phyloP scores from a whole-genome alignment of 2,329 filamentous ascomycete genomes.

The Atkinsonella texensis region DNA sequence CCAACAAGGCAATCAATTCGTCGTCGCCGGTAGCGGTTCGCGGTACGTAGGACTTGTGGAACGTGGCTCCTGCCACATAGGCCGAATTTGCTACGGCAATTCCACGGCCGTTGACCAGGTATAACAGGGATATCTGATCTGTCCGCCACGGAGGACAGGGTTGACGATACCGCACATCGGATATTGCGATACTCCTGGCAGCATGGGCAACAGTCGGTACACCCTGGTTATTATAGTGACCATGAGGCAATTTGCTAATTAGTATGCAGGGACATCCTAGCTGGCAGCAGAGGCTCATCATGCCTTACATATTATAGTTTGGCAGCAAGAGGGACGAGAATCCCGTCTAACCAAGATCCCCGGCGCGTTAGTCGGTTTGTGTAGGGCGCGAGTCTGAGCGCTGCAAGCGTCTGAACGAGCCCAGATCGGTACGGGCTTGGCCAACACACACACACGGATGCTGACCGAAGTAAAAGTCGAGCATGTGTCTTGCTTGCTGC shows the following conservation, averaged over 20 bases:
- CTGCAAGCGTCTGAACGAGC: constrained; percentile 1
- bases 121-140: neutral
- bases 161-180: neutral
- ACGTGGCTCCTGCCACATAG: neutral
- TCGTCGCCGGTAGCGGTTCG: neutral
- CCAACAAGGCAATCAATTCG: neutral
- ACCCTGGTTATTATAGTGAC: neutral
- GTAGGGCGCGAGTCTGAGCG: constrained; percentile 4
- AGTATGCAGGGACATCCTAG: constrained; percentile 4
- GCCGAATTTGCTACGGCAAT: neutral
- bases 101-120: neutral
- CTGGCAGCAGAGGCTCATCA: neutral
- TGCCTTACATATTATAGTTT: neutral
- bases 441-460: neutral
- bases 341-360: constrained; percentile 4
- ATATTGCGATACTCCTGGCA: neutral
- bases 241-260: constrained; percentile 2
- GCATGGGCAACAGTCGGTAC: neutral
- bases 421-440: constrained; percentile 2
- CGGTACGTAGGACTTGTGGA: neutral
- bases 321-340: neutral
- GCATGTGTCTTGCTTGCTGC: neutral
- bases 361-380: neutral
- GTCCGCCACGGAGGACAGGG: neutral
- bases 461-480: neutral